Evolutionary conservation across 2,329 filamentous ascomycete genomes (phyloP).

Genomic region (Nemania sp.): DNA sequence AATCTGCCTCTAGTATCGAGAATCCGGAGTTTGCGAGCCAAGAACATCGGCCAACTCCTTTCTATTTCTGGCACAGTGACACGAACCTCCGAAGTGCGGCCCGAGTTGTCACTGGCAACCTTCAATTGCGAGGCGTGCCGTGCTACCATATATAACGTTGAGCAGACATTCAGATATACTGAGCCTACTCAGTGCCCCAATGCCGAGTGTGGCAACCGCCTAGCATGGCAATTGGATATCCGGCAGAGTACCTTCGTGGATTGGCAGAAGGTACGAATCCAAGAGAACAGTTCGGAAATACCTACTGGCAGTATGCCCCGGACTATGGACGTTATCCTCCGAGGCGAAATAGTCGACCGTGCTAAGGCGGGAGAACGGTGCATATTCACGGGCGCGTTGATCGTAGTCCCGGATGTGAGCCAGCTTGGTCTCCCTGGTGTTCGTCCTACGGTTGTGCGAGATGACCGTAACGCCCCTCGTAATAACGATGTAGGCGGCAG

Average conservation of each 20-base stretch:
- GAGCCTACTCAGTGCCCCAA: constrained; percentile 98
- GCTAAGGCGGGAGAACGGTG: constrained; percentile 98
- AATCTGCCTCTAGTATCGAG: constrained; percentile 89
- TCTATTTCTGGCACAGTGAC: constrained; percentile 98
- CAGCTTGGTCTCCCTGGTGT: constrained; percentile 91
- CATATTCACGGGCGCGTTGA: constrained; percentile 95
- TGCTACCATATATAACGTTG: constrained; percentile 86
- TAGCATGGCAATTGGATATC: constrained; percentile 97
- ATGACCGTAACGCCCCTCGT: constrained; percentile 78
- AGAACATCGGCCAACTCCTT: constrained; percentile 90
- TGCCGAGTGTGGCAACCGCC: constrained; percentile 83
- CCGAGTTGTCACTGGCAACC: constrained; percentile 90
- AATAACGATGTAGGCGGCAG: constrained; percentile 84
- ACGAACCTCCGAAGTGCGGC: constrained; percentile 94
- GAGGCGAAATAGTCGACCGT: constrained; percentile 96
- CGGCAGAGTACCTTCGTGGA: constrained; percentile 97
- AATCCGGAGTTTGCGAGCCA: constrained; percentile 85
- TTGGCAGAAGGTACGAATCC: constrained; percentile 98
- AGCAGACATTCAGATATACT: constrained; percentile 97
- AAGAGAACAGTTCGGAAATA: constrained; percentile 98
- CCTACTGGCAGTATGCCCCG: constrained; percentile 98
- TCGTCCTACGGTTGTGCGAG: constrained; percentile 83
- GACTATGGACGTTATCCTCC: constrained; percentile 95
- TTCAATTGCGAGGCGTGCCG: constrained; percentile 93
- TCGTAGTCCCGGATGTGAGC: constrained; percentile 96